phyloP scores from a whole-genome alignment of 116 monocot genomes.

The Zostera marina region DNA sequence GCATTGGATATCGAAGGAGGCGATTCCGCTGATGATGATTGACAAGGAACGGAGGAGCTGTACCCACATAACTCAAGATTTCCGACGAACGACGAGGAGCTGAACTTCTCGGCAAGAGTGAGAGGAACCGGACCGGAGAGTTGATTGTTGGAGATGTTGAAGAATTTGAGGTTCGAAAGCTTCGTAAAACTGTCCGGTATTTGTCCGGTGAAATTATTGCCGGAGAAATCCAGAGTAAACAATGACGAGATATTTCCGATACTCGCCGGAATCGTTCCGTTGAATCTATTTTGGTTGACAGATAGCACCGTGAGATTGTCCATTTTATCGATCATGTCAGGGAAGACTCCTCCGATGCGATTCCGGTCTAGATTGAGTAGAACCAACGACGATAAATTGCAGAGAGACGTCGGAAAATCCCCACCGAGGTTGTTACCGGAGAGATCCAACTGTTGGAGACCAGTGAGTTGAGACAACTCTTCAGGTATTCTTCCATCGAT shows the following conservation, averaged over 20 bases:
- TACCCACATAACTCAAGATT: conserved; percentile 75
- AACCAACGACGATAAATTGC: conserved; percentile 33
- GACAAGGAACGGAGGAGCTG: conserved; percentile 30
- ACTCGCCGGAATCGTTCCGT: conserved; percentile 34
- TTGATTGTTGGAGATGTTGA: conserved; percentile 68
- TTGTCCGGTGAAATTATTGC: conserved; percentile 41
- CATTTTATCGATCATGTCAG: conserved; percentile 24
- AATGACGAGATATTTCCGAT: conserved; percentile 35
- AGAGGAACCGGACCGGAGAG: conserved; percentile 52
- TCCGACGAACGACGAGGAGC: conserved; percentile 48
- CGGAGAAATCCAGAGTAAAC: conserved; percentile 33
- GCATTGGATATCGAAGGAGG: conserved; percentile 1
- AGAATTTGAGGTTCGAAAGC: conserved; percentile 30
- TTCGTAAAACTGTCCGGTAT: conserved; percentile 28
- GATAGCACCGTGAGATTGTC: conserved; percentile 31
- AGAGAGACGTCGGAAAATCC: conserved; percentile 9
- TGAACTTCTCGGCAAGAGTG: conserved; percentile 37
- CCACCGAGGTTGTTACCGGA: conserved; percentile 5
- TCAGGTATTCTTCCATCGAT: conserved; percentile 12
- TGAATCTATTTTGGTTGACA: conserved; percentile 25
- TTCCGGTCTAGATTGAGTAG: conserved; percentile 24
- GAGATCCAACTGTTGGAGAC: conserved; percentile 5
- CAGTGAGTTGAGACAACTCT: conserved; percentile 4
- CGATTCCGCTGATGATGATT: conserved; percentile 9
- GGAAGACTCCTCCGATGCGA: conserved; percentile 16